Conservation (phyloP, 2,329 filamentous ascomycete species). For the Davidsoniella virescens region DNA sequence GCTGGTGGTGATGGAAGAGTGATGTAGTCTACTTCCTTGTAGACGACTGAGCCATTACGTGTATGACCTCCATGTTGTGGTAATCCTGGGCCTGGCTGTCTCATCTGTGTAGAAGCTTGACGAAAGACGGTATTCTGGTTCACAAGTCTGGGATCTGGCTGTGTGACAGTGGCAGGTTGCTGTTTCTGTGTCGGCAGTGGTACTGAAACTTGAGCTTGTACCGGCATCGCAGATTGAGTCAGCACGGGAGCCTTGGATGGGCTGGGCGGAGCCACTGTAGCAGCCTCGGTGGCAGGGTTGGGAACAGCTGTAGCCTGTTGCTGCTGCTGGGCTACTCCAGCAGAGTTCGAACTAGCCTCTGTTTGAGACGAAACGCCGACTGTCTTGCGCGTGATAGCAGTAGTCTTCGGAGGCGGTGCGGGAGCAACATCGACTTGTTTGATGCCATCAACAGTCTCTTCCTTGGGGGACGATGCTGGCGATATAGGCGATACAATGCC, state of each 20-base stretch:
- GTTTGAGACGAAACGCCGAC: neutral
- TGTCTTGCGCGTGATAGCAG: slow-evolving; percentile 4
- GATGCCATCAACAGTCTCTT: slow-evolving; percentile 13
- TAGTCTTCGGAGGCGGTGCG: neutral
- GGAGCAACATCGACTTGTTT: slow-evolving; percentile 5
- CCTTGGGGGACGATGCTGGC: slow-evolving; percentile 26
- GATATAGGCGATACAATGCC: slow-evolving; percentile 28
- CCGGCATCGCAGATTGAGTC: neutral
- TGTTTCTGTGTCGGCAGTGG: too few relatives aligned
- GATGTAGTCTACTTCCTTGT: slow-evolving; percentile 24
- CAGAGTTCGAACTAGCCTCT: too few relatives aligned
- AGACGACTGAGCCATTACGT: slow-evolving; percentile 17
- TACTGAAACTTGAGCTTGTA: neutral
- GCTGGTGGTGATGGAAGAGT: slow-evolving; percentile 21
- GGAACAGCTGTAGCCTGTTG: too few relatives aligned
- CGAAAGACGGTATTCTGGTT: too few relatives aligned
- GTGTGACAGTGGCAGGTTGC: too few relatives aligned
- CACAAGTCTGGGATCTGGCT: too few relatives aligned
- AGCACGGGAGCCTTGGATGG: neutral
- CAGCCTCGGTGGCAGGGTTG: too few relatives aligned
- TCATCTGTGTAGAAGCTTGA: slow-evolving; percentile 10
- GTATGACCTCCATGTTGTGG: neutral
- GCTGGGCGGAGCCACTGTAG: too few relatives aligned
- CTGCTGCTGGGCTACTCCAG: too few relatives aligned
- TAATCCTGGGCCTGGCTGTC: neutral